phyloP scores from a whole-genome alignment of 345 rosid genomes.

The Syzygium aqueum region DNA sequence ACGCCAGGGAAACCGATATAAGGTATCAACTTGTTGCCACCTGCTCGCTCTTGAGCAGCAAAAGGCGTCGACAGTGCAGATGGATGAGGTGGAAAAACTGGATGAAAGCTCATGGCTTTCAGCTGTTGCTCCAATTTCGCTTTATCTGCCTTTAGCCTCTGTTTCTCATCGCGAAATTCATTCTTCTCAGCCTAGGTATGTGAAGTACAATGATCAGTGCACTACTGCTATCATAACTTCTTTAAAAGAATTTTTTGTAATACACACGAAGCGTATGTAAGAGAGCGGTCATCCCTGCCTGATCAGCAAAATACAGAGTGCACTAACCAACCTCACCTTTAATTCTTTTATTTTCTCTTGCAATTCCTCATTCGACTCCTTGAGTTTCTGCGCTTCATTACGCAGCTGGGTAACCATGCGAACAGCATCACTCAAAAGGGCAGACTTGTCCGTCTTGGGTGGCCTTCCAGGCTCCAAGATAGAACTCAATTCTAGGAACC shows the following conservation, averaged over 20 bases:
- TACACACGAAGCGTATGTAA: neutral
- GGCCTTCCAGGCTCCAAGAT: slow-evolving; percentile 87
- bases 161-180: slow-evolving; percentile 77
- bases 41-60: slow-evolving; percentile 71
- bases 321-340: slow-evolving; percentile 37
- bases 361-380: slow-evolving; percentile 70
- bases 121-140: slow-evolving; percentile 70
- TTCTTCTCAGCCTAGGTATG: slow-evolving; percentile 68
- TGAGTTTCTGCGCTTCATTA: slow-evolving; percentile 74
- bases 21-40: slow-evolving; percentile 87
- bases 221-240: neutral
- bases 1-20: slow-evolving; percentile 83
- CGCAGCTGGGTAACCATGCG: slow-evolving; percentile 84
- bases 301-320: neutral
- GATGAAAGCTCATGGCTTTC: slow-evolving; percentile 59
- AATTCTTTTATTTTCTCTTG: slow-evolving; percentile 88
- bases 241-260: neutral
- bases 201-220: neutral
- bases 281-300: neutral
- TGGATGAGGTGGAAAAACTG: slow-evolving; percentile 40
- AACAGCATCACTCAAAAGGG: slow-evolving; percentile 85
- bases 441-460: slow-evolving; percentile 90
- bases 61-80: slow-evolving; percentile 62
- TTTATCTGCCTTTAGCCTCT: slow-evolving; percentile 64
- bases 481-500: slow-evolving; percentile 83